Conservation (phyloP, 163 green algal species). For the Coccomyxa subellipsoidea region DNA sequence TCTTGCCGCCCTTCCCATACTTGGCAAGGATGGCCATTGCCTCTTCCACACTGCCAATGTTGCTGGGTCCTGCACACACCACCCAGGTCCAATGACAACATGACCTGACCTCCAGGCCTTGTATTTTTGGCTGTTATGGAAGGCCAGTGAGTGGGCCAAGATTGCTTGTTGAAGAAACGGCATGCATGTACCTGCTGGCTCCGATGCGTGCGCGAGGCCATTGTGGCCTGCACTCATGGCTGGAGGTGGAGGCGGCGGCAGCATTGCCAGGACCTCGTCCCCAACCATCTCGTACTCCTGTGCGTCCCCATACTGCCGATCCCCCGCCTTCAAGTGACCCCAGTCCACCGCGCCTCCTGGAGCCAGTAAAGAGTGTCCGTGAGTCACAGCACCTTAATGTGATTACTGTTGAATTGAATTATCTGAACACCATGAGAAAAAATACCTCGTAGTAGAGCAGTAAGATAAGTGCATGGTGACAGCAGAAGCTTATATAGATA, state of each 20-base stretch:
- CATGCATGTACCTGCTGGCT: background rate
- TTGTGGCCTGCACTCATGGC: background rate
- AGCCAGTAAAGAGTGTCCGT: constrained; percentile 6
- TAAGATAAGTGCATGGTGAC: too few relatives aligned
- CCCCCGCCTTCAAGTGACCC: constrained; percentile 11
- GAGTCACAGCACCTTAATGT: too few relatives aligned
- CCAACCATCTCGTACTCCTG: background rate
- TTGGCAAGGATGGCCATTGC: background rate
- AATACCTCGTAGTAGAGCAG: too few relatives aligned
- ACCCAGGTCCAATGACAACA: background rate
- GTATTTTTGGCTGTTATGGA: background rate
- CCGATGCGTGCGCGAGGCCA: background rate
- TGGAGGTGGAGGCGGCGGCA: background rate
- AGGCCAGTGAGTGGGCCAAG: too few relatives aligned
- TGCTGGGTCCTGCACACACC: background rate
- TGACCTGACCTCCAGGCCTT: background rate
- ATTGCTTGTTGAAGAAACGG: too few relatives aligned
- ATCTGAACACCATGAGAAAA: too few relatives aligned
- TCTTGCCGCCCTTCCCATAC: background rate
- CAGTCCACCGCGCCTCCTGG: constrained; percentile 5
- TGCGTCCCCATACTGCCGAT: constrained; percentile 13
- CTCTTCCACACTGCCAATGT: constrained; percentile 6
- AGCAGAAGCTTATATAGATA: too few relatives aligned
- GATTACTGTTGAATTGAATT: too few relatives aligned
- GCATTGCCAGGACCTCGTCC: constrained; percentile 2